These are phyloP conservation scores for Linderniella brevidens DNA, from an alignment of 257 asterid genomes.

Conservation along the genomic window DNA sequence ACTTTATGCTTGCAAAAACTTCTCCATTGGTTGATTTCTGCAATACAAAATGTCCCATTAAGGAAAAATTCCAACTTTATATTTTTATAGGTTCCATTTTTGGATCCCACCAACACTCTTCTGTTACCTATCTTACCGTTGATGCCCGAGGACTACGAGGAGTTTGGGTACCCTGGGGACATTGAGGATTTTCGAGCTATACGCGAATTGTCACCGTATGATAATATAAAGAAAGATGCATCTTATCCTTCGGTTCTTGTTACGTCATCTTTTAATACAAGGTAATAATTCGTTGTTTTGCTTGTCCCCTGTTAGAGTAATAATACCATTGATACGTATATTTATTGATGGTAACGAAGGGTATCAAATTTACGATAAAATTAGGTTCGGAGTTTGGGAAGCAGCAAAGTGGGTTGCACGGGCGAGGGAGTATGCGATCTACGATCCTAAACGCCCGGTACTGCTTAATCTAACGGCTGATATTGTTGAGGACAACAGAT, in stretches of 20 bases:
- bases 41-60: no score
- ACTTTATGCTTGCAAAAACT: conserved; percentile 8
- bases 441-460: conserved; percentile 65
- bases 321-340: conserved; percentile 1
- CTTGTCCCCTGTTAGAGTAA: background rate
- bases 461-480: conserved; percentile 70
- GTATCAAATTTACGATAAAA: background rate
- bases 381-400: conserved; percentile 69
- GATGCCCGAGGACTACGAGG: conserved; percentile 72
- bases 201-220: conserved; percentile 79
- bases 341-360: no score
- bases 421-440: conserved; percentile 51
- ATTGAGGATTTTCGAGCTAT: conserved; percentile 70
- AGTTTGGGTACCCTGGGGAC: conserved; percentile 90
- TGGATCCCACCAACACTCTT: conserved; percentile 84
- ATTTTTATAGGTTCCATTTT: conserved; percentile 53
- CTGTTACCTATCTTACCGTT: conserved; percentile 61
- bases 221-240: conserved; percentile 49
- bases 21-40: no score
- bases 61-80: no score
- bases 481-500: conserved; percentile 69
- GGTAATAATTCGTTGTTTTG: conserved; percentile 24
- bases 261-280: conserved; percentile 57
- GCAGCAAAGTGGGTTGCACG: conserved; percentile 89
- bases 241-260: conserved; percentile 58